Base-by-base conservation (phyloP, 352 stramenopile genomes). In the Globisporangium acanthophoron region DNA sequence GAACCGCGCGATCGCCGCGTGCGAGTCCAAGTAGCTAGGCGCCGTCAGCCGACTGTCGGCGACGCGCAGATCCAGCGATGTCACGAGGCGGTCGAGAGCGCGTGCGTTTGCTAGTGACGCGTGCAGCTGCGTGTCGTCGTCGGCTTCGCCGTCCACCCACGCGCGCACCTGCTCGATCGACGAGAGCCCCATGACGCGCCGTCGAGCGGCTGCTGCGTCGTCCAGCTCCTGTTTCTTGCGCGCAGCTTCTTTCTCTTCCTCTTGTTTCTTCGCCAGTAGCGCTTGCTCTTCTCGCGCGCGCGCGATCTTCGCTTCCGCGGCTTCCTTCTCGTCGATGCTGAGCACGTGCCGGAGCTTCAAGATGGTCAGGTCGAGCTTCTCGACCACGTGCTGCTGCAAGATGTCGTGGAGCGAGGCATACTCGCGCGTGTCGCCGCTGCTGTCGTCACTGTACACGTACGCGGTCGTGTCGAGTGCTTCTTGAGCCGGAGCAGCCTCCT, bases 321-420 rank as follows among this genome's bases (percentile, higher is more conserved):
- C 62, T 57, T 85, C 78, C 58, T 88, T 88, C 16, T 56, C 52
- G 27, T 82, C 69, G 29, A 88, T 73, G 2, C 47, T 59, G 1
- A 88, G 67, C 21, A 82, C 68, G 41, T 88, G 78, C 18, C 69
- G 74, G n/a, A 88, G 66, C 56, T 75, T 75, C 12, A 88, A 47
- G 6, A 88, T 88, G n/a, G 78, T 81, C 2, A 86, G 59, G n/a
- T 86, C 69, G 5, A 88, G 66, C 18, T 86, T 82, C 51, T 85
- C 67, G 12, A 85, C 45, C 8, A 88, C 72, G 15, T 85, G 58
- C 3, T 54, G 59, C 56, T 84, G 59, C 0, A 88, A 20, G n/a
- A 84, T 52, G 15, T 76, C 63, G n/a, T 68, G 48, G 31, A 78
- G 78, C 9, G 65, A 56, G 7, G 35, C 41, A 3, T 1, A 33